phyloP scores from a whole-genome alignment of 768 basidiomycete species.

The Rhodotorula babjevae region DNA sequence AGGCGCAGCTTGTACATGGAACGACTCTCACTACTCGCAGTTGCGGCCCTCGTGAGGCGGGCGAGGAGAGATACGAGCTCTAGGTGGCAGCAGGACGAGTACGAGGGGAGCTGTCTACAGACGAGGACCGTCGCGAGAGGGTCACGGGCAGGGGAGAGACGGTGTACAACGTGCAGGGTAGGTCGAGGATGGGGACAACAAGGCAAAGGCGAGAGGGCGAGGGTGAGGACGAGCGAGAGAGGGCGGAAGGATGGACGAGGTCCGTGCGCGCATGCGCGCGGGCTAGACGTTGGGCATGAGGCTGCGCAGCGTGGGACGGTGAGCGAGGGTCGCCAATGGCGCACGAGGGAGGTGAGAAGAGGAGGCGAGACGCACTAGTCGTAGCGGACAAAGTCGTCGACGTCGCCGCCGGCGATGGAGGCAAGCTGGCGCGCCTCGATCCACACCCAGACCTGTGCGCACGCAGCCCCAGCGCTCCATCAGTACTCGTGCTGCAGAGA shows the following conservation, averaged over 20 bases:
- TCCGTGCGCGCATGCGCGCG: too few relatives aligned
- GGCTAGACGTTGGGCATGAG: constrained; percentile 9
- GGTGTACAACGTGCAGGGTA: background rate
- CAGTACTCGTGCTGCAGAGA: too few relatives aligned
- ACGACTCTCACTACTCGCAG: too few relatives aligned
- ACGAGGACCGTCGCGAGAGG: too few relatives aligned
- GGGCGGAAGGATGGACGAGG: background rate
- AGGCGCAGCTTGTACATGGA: too few relatives aligned
- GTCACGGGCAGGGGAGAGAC: too few relatives aligned
- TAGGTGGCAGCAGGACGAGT: background rate
- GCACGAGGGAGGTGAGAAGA: background rate
- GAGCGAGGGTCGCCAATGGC: too few relatives aligned
- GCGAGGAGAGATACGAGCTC: background rate
- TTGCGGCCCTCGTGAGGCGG: too few relatives aligned
- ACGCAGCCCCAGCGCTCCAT: background rate
- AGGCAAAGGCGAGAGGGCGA: background rate
- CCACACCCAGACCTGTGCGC: constrained; percentile 76
- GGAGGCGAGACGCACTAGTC: constrained; percentile 63
- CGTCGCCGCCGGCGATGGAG: constrained; percentile 67
- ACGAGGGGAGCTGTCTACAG: background rate
- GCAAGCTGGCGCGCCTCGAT: constrained; percentile 86
- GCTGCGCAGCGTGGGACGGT: background rate
- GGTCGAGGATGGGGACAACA: background rate
- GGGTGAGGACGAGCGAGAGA: background rate
- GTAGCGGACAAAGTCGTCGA: constrained; percentile 80